These are phyloP conservation scores for Spizellomyces sp. DNA, from an alignment of 192 early-diverging fungal species.

Conservation along the genomic window DNA sequence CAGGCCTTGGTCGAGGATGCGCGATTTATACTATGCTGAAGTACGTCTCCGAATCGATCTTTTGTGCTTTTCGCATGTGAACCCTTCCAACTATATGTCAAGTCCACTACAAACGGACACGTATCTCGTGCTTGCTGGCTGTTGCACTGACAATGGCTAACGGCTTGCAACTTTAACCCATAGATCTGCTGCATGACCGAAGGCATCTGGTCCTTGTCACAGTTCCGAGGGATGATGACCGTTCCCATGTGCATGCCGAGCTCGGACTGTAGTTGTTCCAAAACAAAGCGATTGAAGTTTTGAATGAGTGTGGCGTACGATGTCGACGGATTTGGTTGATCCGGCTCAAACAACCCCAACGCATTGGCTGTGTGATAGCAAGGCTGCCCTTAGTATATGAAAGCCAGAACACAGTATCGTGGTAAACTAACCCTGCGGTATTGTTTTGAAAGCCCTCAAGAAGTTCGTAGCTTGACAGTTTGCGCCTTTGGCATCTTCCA, in stretches of 20 bases:
- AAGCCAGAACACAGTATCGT: neutral
- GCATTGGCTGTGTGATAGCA: conserved; percentile 60
- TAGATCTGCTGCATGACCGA: conserved; percentile 58
- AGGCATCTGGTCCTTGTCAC: neutral
- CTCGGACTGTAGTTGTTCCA: conserved; percentile 87
- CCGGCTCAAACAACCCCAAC: conserved; percentile 87
- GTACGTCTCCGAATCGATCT: conserved; percentile 27
- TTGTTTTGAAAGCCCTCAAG: conserved; percentile 77
- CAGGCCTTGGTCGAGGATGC: conserved; percentile 80
- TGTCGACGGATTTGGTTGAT: conserved; percentile 57
- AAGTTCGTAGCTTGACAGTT: conserved; percentile 97
- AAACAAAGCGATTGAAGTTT: conserved; percentile 85
- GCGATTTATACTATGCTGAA: conserved; percentile 54
- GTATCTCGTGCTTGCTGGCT: conserved; percentile 61
- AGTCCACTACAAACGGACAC: conserved; percentile 81
- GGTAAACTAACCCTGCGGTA: conserved; percentile 73
- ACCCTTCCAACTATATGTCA: conserved; percentile 70
- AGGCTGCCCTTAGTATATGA: neutral
- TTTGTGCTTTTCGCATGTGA: neutral
- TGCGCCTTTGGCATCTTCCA: conserved; percentile 84
- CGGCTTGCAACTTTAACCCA: conserved; percentile 62
- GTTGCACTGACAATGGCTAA: conserved; percentile 73
- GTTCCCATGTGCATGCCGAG: conserved; percentile 44
- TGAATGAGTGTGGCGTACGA: conserved; percentile 81
- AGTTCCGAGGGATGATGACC: conserved; percentile 19